Conservation (phyloP, 2,329 filamentous ascomycete genomes). For the Fusarium sp. region DNA sequence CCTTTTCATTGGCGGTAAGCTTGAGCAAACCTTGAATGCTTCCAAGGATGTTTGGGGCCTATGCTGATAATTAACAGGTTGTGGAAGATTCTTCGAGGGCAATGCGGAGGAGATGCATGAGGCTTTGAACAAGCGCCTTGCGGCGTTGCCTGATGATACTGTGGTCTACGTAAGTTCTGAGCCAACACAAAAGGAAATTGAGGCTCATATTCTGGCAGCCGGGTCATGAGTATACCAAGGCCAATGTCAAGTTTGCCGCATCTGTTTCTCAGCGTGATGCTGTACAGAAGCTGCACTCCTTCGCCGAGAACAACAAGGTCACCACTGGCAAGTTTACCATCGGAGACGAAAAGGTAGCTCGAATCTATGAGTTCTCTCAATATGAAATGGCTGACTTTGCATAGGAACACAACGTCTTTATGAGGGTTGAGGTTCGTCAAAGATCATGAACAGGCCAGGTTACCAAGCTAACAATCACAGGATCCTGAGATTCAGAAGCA, state of each 20-base stretch:
- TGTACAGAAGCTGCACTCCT: constrained; percentile 80
- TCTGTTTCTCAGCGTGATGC: constrained; percentile 80
- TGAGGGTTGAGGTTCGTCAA: constrained; percentile 79
- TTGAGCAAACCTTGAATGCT: neutral
- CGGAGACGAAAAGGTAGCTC: constrained; percentile 88
- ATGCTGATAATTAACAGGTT: constrained; percentile 66
- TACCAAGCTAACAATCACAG: constrained; percentile 52
- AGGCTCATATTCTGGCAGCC: constrained; percentile 64
- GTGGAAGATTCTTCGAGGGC: constrained; percentile 96
- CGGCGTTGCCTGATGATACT: constrained; percentile 86
- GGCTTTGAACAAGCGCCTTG: constrained; percentile 88
- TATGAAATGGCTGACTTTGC: constrained; percentile 5
- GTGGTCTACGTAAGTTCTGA: constrained; percentile 79
- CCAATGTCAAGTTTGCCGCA: constrained; percentile 89
- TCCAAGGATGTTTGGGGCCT: neutral
- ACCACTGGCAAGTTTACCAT: constrained; percentile 98
- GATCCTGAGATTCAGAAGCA: constrained; percentile 87
- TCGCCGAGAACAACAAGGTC: constrained; percentile 82
- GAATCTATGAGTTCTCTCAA: neutral
- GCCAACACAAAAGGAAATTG: neutral
- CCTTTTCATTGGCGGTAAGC: constrained; percentile 86
- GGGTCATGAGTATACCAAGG: constrained; percentile 98
- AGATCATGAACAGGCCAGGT: neutral
- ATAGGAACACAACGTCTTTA: constrained; percentile 96
- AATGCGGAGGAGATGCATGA: constrained; percentile 90